phyloP scores from a whole-genome alignment of 306 rosid genomes.

The Prunus armeniaca region DNA sequence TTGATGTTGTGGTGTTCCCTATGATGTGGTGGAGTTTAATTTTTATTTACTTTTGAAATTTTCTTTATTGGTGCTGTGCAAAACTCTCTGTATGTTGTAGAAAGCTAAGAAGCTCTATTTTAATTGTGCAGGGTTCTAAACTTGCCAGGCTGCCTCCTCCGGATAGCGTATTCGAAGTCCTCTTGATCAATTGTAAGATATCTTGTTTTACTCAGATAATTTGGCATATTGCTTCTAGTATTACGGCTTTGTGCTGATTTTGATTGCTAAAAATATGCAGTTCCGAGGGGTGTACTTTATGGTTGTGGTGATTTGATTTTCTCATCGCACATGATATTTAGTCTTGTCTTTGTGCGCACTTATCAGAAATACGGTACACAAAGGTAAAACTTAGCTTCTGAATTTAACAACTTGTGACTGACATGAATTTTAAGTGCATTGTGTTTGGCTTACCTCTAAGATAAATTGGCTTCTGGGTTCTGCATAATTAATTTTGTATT shows the following conservation, averaged over 20 bases:
- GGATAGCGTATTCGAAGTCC: constrained; percentile 58
- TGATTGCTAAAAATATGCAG: constrained; percentile 47
- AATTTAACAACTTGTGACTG: background rate
- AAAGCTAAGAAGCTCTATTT: background rate
- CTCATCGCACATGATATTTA: constrained; percentile 97
- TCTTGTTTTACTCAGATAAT: constrained; percentile 7
- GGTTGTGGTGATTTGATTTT: constrained; percentile 99
- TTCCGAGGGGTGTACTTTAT: constrained; percentile 77
- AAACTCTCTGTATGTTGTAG: background rate
- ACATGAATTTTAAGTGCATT: background rate
- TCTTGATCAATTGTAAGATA: constrained; percentile 72
- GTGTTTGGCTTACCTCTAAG: background rate
- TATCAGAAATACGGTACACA: constrained; percentile 84
- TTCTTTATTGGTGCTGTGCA: background rate
- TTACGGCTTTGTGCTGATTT: constrained; percentile 23
- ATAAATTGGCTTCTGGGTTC: background rate
- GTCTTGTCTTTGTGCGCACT: constrained; percentile 77
- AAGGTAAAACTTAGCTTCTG: constrained; percentile 42
- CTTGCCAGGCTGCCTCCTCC: constrained; percentile 89
- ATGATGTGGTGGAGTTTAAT: background rate
- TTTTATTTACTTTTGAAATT: background rate
- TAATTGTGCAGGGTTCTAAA: constrained; percentile 66
- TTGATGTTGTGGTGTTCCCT: background rate
- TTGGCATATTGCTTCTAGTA: background rate
- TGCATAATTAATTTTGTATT: background rate